A percentile compares a stretch with the other conserved stretches of the same genome.
phyloP scores from a whole-genome alignment of 2,329 filamentous ascomycete species.

The Penicillium sumatraense region DNA sequence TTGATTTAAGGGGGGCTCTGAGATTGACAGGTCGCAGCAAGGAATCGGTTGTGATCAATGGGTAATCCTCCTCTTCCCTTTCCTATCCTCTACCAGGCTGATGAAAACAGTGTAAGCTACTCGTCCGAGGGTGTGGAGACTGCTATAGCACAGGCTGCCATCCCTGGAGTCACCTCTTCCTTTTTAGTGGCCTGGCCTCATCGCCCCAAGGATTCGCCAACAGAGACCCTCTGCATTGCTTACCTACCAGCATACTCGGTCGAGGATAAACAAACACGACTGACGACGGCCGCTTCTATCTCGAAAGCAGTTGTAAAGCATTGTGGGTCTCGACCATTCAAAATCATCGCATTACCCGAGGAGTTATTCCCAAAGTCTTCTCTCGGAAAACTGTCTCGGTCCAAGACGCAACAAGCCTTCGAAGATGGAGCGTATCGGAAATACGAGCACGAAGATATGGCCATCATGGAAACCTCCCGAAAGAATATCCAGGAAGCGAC shows the following conservation, averaged over 20 bases:
- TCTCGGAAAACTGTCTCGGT: constrained; percentile 47
- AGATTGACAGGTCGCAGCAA: constrained; percentile 42
- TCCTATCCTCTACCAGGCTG: not conserved
- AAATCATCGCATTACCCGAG: constrained; percentile 30
- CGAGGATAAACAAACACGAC: not conserved
- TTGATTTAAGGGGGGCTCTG: constrained; percentile 41
- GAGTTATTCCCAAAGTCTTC: constrained; percentile 37
- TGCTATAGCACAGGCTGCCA: constrained; percentile 33
- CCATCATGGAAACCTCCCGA: not conserved
- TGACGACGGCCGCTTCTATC: not conserved
- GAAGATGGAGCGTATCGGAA: constrained; percentile 26
- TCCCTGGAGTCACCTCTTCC: constrained; percentile 8
- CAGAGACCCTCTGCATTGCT: not conserved
- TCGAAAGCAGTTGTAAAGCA: not conserved
- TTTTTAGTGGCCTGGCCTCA: constrained; percentile 17
- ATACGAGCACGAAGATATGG: constrained; percentile 23
- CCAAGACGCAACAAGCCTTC: constrained; percentile 36
- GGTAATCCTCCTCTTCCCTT: constrained; percentile 5
- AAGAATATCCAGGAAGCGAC: not conserved
- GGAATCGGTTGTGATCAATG: constrained; percentile 42
- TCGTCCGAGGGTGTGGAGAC: constrained; percentile 38
- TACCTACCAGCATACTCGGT: not conserved
- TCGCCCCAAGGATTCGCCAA: not conserved
- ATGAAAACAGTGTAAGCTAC: constrained; percentile 35
- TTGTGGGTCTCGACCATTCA: constrained; percentile 22